Conservation (phyloP, 768 basidiomycete species). For the Mycena epipterygia region DNA sequence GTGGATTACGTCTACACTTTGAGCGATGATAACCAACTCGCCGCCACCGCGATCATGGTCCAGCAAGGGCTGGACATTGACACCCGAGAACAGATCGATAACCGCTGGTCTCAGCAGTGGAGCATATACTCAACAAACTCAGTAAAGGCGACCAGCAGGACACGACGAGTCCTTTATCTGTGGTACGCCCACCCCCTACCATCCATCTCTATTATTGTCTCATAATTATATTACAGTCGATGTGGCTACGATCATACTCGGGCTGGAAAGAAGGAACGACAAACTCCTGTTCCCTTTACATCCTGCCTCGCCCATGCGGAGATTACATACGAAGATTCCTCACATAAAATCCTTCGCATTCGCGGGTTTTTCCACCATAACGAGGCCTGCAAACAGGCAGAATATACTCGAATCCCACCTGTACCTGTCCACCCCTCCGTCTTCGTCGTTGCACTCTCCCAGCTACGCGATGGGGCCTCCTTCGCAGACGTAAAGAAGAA, state of each 20-base stretch:
- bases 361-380: conserved; percentile 2
- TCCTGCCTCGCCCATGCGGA: conserved; percentile 7
- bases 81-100: background rate
- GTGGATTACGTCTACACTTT: too few species aligned
- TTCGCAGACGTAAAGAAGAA: too few species aligned
- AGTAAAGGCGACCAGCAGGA: background rate
- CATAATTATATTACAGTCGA: background rate
- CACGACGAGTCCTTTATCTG: background rate
- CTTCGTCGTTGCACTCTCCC: too few species aligned
- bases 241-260: conserved; percentile 8
- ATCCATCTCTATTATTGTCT: too few species aligned
- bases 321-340: background rate
- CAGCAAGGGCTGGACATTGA: background rate
- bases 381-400: background rate
- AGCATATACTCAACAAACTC: background rate
- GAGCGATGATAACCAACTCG: too few species aligned
- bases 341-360: conserved; percentile 9
- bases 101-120: conserved; percentile 5
- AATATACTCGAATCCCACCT: too few species aligned
- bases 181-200: too few species aligned
- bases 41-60: too few species aligned
- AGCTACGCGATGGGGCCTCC: too few species aligned
- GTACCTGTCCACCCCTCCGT: too few species aligned
- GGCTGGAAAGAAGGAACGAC: background rate
- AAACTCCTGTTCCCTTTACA: background rate